A percentile compares a stretch with the other conserved stretches of the same genome.
Conservation (phyloP, 352 stramenopile genomes). For the Phytophthora pini region DNA sequence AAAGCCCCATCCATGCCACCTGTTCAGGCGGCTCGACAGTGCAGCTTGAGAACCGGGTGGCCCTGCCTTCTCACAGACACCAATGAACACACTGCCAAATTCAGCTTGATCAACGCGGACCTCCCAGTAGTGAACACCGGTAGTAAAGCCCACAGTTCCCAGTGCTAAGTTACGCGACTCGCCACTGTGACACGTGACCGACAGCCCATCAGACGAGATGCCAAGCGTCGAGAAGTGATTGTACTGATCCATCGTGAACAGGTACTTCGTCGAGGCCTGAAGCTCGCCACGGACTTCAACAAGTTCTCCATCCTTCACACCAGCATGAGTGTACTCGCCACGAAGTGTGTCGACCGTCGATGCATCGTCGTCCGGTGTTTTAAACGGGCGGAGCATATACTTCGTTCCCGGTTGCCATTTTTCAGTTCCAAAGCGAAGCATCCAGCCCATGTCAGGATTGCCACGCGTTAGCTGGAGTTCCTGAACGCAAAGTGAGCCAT, state of each 20-base stretch:
- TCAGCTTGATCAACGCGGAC: conserved; percentile 97
- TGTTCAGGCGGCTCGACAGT: conserved; percentile 80
- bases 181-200: conserved; percentile 83
- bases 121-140: conserved; percentile 98
- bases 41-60: conserved; percentile 80
- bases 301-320: conserved; percentile 59
- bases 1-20: conserved; percentile 96
- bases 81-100: conserved; percentile 98
- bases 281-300: conserved; percentile 76
- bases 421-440: conserved; percentile 83
- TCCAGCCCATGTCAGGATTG: conserved; percentile 89
- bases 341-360: conserved; percentile 44
- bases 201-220: conserved; percentile 79
- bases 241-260: conserved; percentile 90
- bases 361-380: conserved; percentile 5
- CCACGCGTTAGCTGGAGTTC: conserved; percentile 85
- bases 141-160: conserved; percentile 86
- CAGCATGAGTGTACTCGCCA: conserved; percentile 68
- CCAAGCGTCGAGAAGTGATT: conserved; percentile 82
- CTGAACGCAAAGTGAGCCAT: conserved; percentile 73
- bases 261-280: conserved; percentile 63
- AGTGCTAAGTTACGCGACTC: conserved; percentile 88
- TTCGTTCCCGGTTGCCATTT: conserved; percentile 90
- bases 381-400: conserved; percentile 62
- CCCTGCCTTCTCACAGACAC: conserved; percentile 93